Conservation (phyloP, 78 protist genomes). For the Salpingoeca rosetta region DNA sequence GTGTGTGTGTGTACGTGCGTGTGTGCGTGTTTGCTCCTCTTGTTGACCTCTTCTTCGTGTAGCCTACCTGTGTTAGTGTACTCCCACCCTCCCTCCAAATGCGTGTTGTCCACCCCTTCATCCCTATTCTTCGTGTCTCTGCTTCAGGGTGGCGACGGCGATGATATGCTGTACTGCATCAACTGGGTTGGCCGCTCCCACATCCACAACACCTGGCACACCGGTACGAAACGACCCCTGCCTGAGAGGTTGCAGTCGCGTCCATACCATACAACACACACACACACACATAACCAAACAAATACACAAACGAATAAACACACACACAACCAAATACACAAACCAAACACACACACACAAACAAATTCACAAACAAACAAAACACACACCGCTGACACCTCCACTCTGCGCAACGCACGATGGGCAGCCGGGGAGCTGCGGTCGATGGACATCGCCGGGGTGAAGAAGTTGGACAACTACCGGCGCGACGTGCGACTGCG, state of each 20-base stretch:
- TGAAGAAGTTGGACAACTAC: slow-evolving; percentile 49
- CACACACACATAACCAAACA: neutral
- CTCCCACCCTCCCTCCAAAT: too few relatives aligned
- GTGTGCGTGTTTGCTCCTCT: too few relatives aligned
- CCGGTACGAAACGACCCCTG: neutral
- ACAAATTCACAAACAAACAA: too few relatives aligned
- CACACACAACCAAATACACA: neutral
- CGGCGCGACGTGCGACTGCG: neutral
- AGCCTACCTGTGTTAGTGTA: too few relatives aligned
- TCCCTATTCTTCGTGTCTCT: neutral
- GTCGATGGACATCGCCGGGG: slow-evolving; percentile 20
- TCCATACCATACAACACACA: neutral
- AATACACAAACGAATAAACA: neutral
- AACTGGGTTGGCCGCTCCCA: slow-evolving; percentile 68
- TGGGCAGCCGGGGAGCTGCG: neutral
- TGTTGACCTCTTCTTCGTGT: too few relatives aligned
- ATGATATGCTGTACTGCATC: slow-evolving; percentile 32
- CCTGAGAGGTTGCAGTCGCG: neutral
- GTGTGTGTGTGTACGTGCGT: too few relatives aligned
- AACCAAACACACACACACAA: neutral
- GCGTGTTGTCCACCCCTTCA: too few relatives aligned
- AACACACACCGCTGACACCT: too few relatives aligned
- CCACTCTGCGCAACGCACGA: neutral
- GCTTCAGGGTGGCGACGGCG: neutral
- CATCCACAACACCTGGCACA: slow-evolving; percentile 56